These are phyloP conservation scores for Withania somnifera DNA, from an alignment of 305 asterid genomes.

Conservation along the genomic window DNA sequence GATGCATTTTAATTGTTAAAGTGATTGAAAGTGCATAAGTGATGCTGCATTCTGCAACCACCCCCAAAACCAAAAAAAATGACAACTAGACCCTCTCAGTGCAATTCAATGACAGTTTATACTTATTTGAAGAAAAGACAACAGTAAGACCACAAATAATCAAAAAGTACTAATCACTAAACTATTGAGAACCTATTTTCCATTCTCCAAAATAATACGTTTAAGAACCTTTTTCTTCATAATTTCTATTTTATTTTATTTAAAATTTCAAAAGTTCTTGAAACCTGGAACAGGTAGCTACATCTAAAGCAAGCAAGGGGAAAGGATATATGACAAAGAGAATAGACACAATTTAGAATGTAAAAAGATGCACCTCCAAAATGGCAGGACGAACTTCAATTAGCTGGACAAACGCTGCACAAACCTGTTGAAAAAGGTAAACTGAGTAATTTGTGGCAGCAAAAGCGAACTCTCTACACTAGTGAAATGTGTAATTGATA, in stretches of 20 bases:
- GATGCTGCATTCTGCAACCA: not conserved
- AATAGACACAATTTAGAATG: not conserved
- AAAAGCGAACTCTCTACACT: not conserved
- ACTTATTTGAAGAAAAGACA: not conserved
- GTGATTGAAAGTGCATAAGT: not conserved
- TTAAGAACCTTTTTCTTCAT: not conserved
- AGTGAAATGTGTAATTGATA: not conserved
- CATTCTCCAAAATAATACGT: not conserved
- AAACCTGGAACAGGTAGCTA: not conserved
- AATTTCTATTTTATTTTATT: not conserved
- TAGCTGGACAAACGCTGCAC: conserved; percentile 94
- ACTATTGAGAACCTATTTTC: not conserved
- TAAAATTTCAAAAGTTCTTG: not conserved
- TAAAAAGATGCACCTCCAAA: conserved; percentile 49
- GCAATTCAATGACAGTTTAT: not conserved
- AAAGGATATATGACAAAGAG: not conserved
- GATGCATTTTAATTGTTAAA: not conserved
- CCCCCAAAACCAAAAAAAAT: not conserved
- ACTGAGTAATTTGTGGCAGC: conserved; percentile 1
- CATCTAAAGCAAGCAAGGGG: not conserved
- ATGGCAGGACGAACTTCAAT: conserved; percentile 75
- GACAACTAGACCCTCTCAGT: not conserved
- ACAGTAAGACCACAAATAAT: not conserved
- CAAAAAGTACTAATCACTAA: not conserved
- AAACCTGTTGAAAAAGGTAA: conserved; percentile 48